These are phyloP conservation scores for Epichloe hybrida DNA, from an alignment of 2,329 filamentous ascomycete genomes.

Conservation along the genomic window DNA sequence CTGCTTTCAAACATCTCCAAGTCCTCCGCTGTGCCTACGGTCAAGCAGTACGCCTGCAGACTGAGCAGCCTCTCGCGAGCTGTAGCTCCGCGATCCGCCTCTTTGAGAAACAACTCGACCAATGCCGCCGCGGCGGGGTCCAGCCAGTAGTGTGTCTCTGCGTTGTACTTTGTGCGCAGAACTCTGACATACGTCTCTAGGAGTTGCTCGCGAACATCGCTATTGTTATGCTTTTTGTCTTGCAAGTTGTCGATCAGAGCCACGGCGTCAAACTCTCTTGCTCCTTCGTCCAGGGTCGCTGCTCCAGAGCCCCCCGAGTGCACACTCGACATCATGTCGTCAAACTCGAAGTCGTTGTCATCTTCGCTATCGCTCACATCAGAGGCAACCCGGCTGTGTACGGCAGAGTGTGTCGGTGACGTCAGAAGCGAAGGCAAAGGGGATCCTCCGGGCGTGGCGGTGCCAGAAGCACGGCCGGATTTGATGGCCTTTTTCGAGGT, in stretches of 20 bases:
- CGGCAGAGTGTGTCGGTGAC: constrained; percentile 46
- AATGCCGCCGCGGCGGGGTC: constrained; percentile 43
- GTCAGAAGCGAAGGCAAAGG: constrained; percentile 42
- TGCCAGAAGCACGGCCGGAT: constrained; percentile 43
- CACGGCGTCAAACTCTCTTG: constrained; percentile 45
- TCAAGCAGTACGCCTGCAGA: constrained; percentile 57
- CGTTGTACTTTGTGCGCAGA: constrained; percentile 34
- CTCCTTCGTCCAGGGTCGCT: constrained; percentile 51
- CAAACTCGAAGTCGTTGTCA: constrained; percentile 23
- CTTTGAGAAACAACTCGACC: constrained; percentile 53
- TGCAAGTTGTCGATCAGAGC: constrained; percentile 59
- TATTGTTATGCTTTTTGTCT: constrained; percentile 63
- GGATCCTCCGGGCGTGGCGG: constrained; percentile 43
- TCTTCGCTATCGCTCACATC: constrained; percentile 44
- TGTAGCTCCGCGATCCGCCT: constrained; percentile 54
- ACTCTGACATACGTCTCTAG: constrained; percentile 27
- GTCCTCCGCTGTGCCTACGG: constrained; percentile 55
- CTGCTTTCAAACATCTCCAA: constrained; percentile 19
- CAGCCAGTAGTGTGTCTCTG: constrained; percentile 29
- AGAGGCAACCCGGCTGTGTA: constrained; percentile 47
- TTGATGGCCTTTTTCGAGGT: constrained; percentile 53
- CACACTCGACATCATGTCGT: constrained; percentile 31
- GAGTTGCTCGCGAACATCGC: constrained; percentile 48
- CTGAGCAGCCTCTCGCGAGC: constrained; percentile 57
- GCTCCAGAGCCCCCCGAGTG: constrained; percentile 29